Evolutionary conservation across 257 asterid species (phyloP), one percentile per base, ranked within the genome.

Genomic region (Solanum chmielewskii): DNA sequence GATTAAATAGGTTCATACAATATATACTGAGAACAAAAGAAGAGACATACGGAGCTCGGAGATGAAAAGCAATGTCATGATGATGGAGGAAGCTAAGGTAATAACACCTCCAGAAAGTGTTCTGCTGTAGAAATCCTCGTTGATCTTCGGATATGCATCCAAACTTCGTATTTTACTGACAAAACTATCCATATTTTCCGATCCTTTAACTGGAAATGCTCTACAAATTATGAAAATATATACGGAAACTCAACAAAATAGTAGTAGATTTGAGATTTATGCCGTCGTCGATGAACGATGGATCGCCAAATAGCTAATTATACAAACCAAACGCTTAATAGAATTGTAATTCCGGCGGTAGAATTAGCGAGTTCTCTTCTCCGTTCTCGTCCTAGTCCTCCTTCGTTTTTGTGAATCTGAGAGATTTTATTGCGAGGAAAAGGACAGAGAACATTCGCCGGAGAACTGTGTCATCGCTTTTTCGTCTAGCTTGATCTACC

Each of bases 91-190:
- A 80, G 91, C 95, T 18, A 97, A 69, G 88, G 99, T 97, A 60
- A 97, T 96, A 73, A 96, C 87, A 49, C 99, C 99, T 13, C 99
- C 99, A 27, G 99, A 95, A 23, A 97, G 93, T 37, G 99, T 96
- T 84, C 99, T 89, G 94, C 99, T 96, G 91, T 93, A 97, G 94
- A 97, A 97, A 94, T 97, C 99, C 89, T 97, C 98, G 86, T 97
- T 97, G 93, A 97, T 93, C 97, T 97, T 97, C 15, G 99, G 99
- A 88, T 96, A 95, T 47, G 96, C 98, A 86, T 97, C 99, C 89
- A 97, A 88, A 88, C 87, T 93, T 90, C 99, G 93, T 6, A 97
- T 70, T 90, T 88, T 97, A 90, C 92, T 92, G 76, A 97, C 83
- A 45, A 97, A 45, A 88, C 91, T 88, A 89, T 94, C 98, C 99